Evolutionary conservation across 768 basidiomycete species (phyloP).

Genomic region (Cubamyces sp.): DNA sequence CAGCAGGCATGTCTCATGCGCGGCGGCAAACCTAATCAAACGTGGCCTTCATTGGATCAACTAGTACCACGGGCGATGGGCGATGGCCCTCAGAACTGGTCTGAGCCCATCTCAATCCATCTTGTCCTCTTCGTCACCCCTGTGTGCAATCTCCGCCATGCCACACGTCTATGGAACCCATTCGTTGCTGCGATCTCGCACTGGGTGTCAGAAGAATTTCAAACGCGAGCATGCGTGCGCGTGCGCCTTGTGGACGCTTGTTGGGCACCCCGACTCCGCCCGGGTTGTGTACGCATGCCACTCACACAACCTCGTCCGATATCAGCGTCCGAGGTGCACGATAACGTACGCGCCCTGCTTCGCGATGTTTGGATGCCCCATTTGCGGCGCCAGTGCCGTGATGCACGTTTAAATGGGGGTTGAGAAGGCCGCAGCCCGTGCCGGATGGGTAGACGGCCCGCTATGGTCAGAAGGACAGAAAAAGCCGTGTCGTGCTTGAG

Average conservation of each 20-base stretch:
- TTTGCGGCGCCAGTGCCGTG: constrained; percentile 8
- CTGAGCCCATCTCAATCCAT: neutral
- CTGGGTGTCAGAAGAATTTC: neutral
- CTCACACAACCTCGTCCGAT: constrained; percentile 6
- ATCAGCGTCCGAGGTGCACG: constrained; percentile 10
- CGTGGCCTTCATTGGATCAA: constrained; percentile 6
- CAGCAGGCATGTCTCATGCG: neutral
- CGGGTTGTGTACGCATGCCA: neutral
- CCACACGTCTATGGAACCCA: neutral
- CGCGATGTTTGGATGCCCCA: constrained; percentile 3
- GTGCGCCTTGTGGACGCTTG: constrained; percentile 15
- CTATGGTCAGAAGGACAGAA: neutral
- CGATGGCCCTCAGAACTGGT: neutral
- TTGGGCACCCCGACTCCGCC: constrained; percentile 2
- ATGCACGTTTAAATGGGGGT: constrained; percentile 7
- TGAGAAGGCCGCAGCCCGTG: neutral
- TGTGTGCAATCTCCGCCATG: neutral
- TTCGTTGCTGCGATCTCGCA: constrained; percentile 4
- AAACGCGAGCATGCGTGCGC: neutral
- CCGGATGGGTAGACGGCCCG: constrained; percentile 1
- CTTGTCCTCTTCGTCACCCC: neutral
- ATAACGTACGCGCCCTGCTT: constrained; percentile 23
- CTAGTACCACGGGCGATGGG: neutral
- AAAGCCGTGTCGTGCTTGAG: neutral
- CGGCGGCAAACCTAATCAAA: constrained; percentile 9